phyloP scores from a whole-genome alignment of 2,329 filamentous ascomycete genomes.

The Hypoxylon sp. region DNA sequence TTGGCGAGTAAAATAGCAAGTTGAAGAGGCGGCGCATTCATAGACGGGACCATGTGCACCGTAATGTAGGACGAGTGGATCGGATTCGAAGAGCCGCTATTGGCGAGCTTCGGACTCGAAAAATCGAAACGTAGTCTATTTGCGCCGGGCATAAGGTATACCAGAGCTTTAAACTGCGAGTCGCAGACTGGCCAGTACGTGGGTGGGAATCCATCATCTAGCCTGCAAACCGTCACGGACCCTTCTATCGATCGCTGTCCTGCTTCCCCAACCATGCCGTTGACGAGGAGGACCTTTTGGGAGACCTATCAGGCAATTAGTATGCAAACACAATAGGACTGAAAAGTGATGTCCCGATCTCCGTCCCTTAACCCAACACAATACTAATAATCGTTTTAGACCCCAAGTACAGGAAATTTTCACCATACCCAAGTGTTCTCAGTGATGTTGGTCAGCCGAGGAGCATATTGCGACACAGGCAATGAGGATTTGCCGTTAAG shows the following conservation, averaged over 20 bases:
- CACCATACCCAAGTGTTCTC: slow-evolving; percentile 86
- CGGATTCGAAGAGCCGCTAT: slow-evolving; percentile 75
- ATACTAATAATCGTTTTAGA: slow-evolving; percentile 2
- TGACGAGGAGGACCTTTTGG: slow-evolving; percentile 88
- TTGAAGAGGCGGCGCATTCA: slow-evolving; percentile 85
- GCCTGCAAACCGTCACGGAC: slow-evolving; percentile 81
- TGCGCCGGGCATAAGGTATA: slow-evolving; percentile 91
- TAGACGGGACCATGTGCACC: slow-evolving; percentile 87
- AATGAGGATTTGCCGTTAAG: slow-evolving; percentile 67
- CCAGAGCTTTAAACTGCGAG: slow-evolving; percentile 90
- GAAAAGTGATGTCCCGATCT: slow-evolving; percentile 22
- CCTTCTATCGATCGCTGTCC: slow-evolving; percentile 80
- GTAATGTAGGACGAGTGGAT: slow-evolving; percentile 85
- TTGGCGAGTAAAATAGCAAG: slow-evolving; percentile 89
- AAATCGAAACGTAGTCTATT: slow-evolving; percentile 93
- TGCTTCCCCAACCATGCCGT: slow-evolving; percentile 84
- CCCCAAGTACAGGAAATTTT: slow-evolving; percentile 36
- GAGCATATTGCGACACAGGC: slow-evolving; percentile 83
- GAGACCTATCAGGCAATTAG: slow-evolving; percentile 74
- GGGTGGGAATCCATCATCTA: slow-evolving; percentile 87
- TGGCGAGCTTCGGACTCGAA: slow-evolving; percentile 82
- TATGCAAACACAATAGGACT: slow-evolving; percentile 46
- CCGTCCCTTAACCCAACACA: slow-evolving; percentile 1
- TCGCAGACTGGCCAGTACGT: slow-evolving; percentile 89
- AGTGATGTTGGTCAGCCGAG: slow-evolving; percentile 81